Conservation (phyloP, 2,329 filamentous ascomycete genomes). For the Xylaria sp. region DNA sequence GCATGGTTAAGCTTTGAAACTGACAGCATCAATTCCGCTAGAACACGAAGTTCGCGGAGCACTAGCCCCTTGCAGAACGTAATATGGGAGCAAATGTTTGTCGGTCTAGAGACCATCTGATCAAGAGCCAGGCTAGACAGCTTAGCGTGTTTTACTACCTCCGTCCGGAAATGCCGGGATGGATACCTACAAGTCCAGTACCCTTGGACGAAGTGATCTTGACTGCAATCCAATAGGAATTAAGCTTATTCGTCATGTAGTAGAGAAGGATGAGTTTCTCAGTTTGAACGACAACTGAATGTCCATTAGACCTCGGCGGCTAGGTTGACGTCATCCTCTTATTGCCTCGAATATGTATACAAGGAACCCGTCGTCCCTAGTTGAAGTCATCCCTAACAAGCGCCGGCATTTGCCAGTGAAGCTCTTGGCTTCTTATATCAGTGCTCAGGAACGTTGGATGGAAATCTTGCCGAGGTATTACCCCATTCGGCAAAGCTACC, state of each 20-base stretch:
- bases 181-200: too few species aligned
- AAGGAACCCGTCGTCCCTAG: too few species aligned
- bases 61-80: not conserved
- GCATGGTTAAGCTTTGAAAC: not conserved
- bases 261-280: too few species aligned
- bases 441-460: not conserved
- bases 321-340: too few species aligned
- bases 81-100: not conserved
- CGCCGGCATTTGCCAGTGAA: not conserved
- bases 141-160: not conserved
- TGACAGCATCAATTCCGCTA: not conserved
- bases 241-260: too few species aligned
- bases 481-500: slow-evolving; percentile 3
- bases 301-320: too few species aligned
- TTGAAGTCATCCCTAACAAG: too few species aligned
- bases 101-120: not conserved
- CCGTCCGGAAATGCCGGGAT: not conserved
- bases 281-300: too few species aligned
- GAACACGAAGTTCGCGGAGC: not conserved
- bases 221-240: too few species aligned
- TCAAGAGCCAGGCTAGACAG: not conserved
- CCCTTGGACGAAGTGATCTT: too few species aligned
- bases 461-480: slow-evolving; percentile 16
- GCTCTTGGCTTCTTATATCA: not conserved
- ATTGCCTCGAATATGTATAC: too few species aligned